A percentile compares a stretch with the other conserved stretches of the same genome.
Evolutionary conservation across 1,284 basidiomycete species (phyloP).

Genomic region (Hymenochaete sp.): DNA sequence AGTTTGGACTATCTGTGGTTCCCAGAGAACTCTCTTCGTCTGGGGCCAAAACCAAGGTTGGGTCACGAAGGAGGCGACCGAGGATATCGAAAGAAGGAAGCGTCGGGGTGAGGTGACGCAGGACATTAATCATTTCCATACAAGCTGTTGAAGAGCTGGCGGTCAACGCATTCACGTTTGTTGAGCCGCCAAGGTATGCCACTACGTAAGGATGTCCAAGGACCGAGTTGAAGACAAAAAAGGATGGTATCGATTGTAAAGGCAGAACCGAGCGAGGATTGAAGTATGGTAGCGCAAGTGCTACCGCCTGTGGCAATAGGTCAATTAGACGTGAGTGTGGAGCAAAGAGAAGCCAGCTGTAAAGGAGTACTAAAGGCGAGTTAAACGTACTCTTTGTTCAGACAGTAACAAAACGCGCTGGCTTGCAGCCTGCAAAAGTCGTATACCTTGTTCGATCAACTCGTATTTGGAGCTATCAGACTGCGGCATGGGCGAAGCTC

Average conservation of each 20-base stretch:
- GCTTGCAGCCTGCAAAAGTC: constrained; percentile 55
- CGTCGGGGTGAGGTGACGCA: constrained; percentile 53
- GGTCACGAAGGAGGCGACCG: constrained; percentile 54
- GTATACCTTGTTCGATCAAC: constrained; percentile 38
- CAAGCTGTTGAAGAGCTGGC: constrained; percentile 27
- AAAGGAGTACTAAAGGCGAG: background rate
- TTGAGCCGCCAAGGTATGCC: constrained; percentile 36
- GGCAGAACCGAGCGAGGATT: constrained; percentile 52
- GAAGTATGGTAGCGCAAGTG: constrained; percentile 32
- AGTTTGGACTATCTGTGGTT: too few species aligned
- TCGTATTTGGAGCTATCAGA: constrained; percentile 5
- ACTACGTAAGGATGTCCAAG: constrained; percentile 57
- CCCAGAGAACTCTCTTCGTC: constrained; percentile 1
- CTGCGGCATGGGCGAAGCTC: constrained; percentile 1
- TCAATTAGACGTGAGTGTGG: background rate
- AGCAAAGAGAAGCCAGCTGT: background rate
- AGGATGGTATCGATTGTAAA: constrained; percentile 52
- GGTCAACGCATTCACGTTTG: constrained; percentile 29
- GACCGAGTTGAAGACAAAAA: constrained; percentile 58
- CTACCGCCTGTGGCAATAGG: constrained; percentile 10
- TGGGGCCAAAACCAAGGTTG: constrained; percentile 32
- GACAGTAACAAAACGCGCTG: constrained; percentile 60
- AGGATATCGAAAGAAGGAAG: constrained; percentile 66
- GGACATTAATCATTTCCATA: constrained; percentile 44
- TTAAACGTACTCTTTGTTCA: constrained; percentile 55